phyloP scores from a whole-genome alignment of 2,329 filamentous ascomycete genomes.

The Monascus ruber region DNA sequence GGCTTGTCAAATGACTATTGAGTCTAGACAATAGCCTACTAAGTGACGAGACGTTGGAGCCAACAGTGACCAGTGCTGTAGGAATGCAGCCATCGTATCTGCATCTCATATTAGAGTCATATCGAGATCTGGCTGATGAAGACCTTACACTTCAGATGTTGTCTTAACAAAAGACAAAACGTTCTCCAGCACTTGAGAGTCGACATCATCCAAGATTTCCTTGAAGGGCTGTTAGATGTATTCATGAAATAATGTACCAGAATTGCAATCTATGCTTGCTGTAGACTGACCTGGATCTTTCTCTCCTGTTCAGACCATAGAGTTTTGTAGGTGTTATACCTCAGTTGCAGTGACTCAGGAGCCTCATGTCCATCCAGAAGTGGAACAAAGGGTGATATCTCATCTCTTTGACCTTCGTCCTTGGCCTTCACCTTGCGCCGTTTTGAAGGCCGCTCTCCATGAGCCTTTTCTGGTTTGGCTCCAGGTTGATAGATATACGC shows the following conservation, averaged over 20 bases:
- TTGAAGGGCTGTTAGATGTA: conserved; percentile 9
- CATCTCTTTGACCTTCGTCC: conserved; percentile 3
- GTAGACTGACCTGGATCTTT: conserved; percentile 25
- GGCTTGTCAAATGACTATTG: conserved; percentile 19
- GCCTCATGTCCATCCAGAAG: conserved; percentile 30
- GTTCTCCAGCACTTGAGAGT: conserved; percentile 27
- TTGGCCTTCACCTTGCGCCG: conserved; percentile 43
- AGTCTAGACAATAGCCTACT: conserved; percentile 26
- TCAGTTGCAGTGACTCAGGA: conserved; percentile 18
- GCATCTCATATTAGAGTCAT: conserved; percentile 5
- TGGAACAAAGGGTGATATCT: conserved; percentile 22
- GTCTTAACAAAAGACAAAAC: conserved; percentile 27
- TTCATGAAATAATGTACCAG: neutral
- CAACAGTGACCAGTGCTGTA: conserved; percentile 31
- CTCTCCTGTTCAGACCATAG: conserved; percentile 29
- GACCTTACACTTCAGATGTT: conserved; percentile 24
- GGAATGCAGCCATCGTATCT: conserved; percentile 31
- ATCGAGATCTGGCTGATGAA: neutral
- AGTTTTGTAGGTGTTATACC: conserved; percentile 26
- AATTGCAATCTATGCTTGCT: neutral
- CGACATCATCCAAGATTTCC: conserved; percentile 27
- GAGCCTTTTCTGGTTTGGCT: conserved; percentile 26
- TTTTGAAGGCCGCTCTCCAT: conserved; percentile 42
- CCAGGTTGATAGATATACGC: conserved; percentile 51
- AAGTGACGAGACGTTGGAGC: conserved; percentile 33